Percentiles rank a stretch among this genome's conserved stretches.
These are phyloP conservation scores for Nicotiana tomentosiformis DNA, from an alignment of 257 asterid genomes.

Conservation along the genomic window DNA sequence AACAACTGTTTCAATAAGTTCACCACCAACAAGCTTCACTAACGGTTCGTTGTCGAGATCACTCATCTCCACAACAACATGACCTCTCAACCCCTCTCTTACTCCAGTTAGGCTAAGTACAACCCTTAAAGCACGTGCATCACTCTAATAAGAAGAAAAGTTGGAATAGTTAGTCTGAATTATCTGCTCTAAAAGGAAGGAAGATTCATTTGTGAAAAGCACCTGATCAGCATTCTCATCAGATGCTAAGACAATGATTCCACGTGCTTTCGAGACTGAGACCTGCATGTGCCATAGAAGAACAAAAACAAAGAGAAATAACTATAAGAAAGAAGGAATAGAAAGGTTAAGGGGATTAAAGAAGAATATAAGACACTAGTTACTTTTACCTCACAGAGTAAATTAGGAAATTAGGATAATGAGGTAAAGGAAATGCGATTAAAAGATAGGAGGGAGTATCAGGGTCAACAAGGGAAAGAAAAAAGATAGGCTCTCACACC, in stretches of 20 bases:
- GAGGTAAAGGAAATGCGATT: background rate
- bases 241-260: conserved; percentile 89
- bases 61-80: conserved; percentile 97
- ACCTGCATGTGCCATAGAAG: conserved; percentile 44
- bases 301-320: background rate
- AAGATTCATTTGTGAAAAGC: conserved; percentile 4
- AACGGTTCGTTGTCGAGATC: conserved; percentile 97
- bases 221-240: conserved; percentile 99
- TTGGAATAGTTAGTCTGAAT: background rate
- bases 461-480: background rate
- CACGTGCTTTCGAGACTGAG: conserved; percentile 96
- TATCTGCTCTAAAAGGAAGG: conserved; percentile 43
- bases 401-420: background rate
- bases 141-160: conserved; percentile 55
- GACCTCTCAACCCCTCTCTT: conserved; percentile 86
- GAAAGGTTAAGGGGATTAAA: background rate
- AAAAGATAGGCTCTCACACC: conserved; percentile 29
- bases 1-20: conserved; percentile 90
- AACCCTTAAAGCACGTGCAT: conserved; percentile 97
- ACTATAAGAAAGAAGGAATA: conserved; percentile 9
- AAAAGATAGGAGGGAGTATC: conserved; percentile 1
- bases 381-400: background rate
- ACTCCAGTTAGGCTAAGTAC: conserved; percentile 96
- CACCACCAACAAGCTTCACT: conserved; percentile 99
- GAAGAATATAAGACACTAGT: background rate